phyloP scores from a whole-genome alignment of 1,284 basidiomycete species.

The Farysia itapuensis region DNA sequence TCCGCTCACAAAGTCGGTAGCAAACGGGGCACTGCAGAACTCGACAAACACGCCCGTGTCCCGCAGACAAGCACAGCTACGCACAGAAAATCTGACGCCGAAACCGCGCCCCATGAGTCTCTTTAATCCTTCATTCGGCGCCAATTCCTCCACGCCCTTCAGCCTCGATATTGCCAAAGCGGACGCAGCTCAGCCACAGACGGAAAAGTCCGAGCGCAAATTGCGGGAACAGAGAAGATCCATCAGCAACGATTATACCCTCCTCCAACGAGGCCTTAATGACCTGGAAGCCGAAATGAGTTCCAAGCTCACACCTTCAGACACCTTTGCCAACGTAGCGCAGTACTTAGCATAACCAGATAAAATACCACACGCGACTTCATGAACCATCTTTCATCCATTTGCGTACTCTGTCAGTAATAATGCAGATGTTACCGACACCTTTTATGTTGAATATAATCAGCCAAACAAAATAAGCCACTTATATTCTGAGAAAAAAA shows the following conservation, averaged over 20 bases:
- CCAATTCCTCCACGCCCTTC: background rate
- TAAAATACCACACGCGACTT: too few relatives aligned
- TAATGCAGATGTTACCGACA: too few relatives aligned
- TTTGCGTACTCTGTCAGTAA: too few relatives aligned
- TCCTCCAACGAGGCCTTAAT: conserved; percentile 9
- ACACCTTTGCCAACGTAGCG: conserved; percentile 23
- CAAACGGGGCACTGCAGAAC: too few relatives aligned
- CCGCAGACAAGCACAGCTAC: too few relatives aligned
- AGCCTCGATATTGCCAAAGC: background rate
- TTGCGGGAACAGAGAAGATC: conserved; percentile 1
- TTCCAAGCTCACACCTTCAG: conserved; percentile 6
- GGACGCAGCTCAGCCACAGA: background rate
- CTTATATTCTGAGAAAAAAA: too few relatives aligned
- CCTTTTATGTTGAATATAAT: too few relatives aligned
- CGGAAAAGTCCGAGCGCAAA: too few relatives aligned
- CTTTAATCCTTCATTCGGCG: conserved; percentile 5
- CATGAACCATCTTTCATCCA: too few relatives aligned
- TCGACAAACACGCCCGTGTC: background rate
- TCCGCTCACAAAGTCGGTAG: too few relatives aligned
- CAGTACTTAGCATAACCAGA: too few relatives aligned
- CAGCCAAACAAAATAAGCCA: too few relatives aligned
- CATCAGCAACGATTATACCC: conserved; percentile 31
- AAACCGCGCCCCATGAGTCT: conserved; percentile 23
- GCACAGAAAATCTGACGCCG: background rate
- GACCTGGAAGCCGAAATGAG: conserved; percentile 25